phyloP scores from a whole-genome alignment of 2,329 filamentous ascomycete species.

The Nothophoma quercina region DNA sequence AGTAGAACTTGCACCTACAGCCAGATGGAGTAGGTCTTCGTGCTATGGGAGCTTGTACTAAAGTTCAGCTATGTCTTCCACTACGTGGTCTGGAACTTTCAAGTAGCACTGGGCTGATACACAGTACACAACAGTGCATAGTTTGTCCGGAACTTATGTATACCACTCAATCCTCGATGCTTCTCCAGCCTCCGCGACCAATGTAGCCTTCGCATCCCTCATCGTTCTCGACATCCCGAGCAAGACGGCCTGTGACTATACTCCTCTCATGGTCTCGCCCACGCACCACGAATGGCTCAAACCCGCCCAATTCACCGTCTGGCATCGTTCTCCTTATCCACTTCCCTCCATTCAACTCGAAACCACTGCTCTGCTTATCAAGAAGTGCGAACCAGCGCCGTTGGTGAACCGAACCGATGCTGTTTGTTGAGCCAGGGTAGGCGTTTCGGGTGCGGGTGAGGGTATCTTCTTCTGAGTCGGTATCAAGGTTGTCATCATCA shows the following conservation, averaged over 20 bases:
- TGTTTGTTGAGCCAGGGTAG: slow-evolving; percentile 70
- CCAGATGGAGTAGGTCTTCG: too few species aligned
- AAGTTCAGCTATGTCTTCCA: too few species aligned
- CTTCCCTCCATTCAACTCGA: slow-evolving; percentile 43
- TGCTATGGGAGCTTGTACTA: too few species aligned
- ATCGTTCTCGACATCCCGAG: slow-evolving; percentile 66
- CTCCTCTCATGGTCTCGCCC: slow-evolving; percentile 70
- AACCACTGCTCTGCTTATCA: slow-evolving; percentile 66
- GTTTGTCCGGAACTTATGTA: too few species aligned
- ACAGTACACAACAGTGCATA: too few species aligned
- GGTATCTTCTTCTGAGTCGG: slow-evolving; percentile 50
- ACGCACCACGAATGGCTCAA: slow-evolving; percentile 67
- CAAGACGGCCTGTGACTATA: slow-evolving; percentile 68
- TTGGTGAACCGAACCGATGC: slow-evolving; percentile 71
- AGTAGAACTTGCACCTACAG: too few species aligned
- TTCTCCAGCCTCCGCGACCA: slow-evolving; percentile 69
- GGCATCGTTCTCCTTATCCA: slow-evolving; percentile 10
- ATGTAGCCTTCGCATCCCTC: slow-evolving; percentile 66
- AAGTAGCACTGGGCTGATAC: too few species aligned
- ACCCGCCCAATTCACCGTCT: slow-evolving; percentile 46
- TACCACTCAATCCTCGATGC: slow-evolving; percentile 46
- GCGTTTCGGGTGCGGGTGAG: slow-evolving; percentile 66
- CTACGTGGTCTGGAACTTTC: too few species aligned
- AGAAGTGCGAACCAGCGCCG: slow-evolving; percentile 72
- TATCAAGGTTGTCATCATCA: slow-evolving; percentile 42